These are phyloP conservation scores for Polytrichum formosum DNA, from an alignment of 225 moss, liverwort and hornwort species.

Conservation along the genomic window DNA sequence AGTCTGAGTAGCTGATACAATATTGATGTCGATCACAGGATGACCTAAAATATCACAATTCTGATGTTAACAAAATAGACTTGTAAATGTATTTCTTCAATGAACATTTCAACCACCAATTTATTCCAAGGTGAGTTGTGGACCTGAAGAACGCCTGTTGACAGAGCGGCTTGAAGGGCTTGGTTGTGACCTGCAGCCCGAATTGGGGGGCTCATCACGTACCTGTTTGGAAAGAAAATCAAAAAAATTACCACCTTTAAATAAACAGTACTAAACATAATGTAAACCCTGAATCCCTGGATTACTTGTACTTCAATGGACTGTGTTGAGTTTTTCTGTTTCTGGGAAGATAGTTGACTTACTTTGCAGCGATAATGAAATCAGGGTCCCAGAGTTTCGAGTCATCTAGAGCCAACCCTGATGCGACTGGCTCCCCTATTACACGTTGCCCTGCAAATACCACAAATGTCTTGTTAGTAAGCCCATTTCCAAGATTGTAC, in stretches of 20 bases:
- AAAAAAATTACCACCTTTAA: background rate
- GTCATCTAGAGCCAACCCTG: constrained; percentile 92
- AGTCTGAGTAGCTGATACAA: background rate
- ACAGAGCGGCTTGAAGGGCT: constrained; percentile 89
- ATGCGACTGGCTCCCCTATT: constrained; percentile 87
- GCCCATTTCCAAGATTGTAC: background rate
- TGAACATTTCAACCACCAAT: no score
- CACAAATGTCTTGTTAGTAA: constrained; percentile 3
- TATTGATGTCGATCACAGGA: no score
- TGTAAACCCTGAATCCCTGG: no score
- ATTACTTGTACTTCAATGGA: no score
- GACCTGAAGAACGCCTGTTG: constrained; percentile 89
- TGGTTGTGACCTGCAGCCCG: constrained; percentile 74
- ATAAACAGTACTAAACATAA: background rate
- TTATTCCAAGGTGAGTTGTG: no score
- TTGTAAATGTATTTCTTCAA: no score
- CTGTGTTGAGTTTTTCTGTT: no score
- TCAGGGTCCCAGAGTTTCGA: constrained; percentile 87
- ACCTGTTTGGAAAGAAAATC: constrained; percentile 35
- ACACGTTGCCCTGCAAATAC: constrained; percentile 80
- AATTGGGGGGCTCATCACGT: constrained; percentile 98
- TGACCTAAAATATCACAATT: no score
- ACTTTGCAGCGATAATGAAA: constrained; percentile 90
- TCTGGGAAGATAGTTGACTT: constrained; percentile 17
- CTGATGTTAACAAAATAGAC: no score